Percentiles rank a stretch among this genome's conserved stretches.
phyloP scores from a whole-genome alignment of 2,329 filamentous ascomycete species.

The Elsinoe ampelina region DNA sequence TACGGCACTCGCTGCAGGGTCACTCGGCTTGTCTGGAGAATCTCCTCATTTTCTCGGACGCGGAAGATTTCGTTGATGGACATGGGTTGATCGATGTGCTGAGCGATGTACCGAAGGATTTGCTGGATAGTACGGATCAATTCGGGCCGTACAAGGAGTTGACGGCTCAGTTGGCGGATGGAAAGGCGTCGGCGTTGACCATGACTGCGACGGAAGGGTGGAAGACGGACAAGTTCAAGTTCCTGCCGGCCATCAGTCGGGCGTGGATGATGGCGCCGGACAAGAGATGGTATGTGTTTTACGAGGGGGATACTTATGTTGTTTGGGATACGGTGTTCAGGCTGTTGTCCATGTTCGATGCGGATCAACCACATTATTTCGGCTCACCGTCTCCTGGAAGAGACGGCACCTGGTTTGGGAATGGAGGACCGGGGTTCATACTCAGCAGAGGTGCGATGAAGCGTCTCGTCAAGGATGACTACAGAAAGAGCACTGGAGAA shows the following conservation, averaged over 20 bases:
- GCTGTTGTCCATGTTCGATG: constrained; percentile 38
- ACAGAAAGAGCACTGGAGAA: constrained; percentile 26
- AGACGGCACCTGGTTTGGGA: constrained; percentile 35
- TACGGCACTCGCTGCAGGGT: constrained; percentile 42
- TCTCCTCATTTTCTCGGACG: constrained; percentile 42
- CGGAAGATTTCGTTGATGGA: constrained; percentile 34
- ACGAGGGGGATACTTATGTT: constrained; percentile 44
- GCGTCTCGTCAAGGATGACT: constrained; percentile 28
- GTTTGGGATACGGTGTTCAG: constrained; percentile 36
- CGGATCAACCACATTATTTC: constrained; percentile 35
- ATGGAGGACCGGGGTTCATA: constrained; percentile 42
- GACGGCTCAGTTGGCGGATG: not conserved
- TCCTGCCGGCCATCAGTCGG: constrained; percentile 42
- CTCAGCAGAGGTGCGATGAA: constrained; percentile 39
- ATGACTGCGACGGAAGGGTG: constrained; percentile 30
- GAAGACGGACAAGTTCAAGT: constrained; percentile 46
- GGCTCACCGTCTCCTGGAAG: constrained; percentile 39
- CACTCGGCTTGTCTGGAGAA: constrained; percentile 43
- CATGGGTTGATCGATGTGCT: constrained; percentile 24
- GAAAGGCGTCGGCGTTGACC: not conserved
- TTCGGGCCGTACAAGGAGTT: not conserved
- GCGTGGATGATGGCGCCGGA: constrained; percentile 39
- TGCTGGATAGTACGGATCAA: not conserved
- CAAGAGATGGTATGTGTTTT: constrained; percentile 45
- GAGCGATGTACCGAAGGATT: not conserved